Percentiles rank a stretch among this genome's conserved stretches.
Evolutionary conservation across 306 rosid species (phyloP).

Genomic region (Aeschynomene evenia): DNA sequence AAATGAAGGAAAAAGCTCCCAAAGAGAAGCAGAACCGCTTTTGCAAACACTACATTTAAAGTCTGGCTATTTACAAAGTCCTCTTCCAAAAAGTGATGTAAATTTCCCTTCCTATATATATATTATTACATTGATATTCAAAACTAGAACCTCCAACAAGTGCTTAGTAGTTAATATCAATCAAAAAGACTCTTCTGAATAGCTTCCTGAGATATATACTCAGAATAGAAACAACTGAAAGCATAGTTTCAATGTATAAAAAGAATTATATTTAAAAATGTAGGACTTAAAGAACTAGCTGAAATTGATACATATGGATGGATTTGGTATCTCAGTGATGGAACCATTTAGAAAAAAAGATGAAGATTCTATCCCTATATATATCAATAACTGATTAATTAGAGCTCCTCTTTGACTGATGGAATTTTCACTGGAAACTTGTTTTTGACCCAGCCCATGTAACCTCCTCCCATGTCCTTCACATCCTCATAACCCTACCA

Average conservation of each 20-base stretch:
- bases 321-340: not conserved
- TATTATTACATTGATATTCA: too few relatives aligned
- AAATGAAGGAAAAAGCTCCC: conserved; percentile 43
- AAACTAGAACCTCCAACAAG: too few relatives aligned
- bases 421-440: conserved; percentile 44
- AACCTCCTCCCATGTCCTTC: conserved; percentile 83
- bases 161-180: too few relatives aligned
- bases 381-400: conserved; percentile 6
- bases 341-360: not conserved
- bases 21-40: conserved; percentile 59
- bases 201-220: not conserved
- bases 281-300: not conserved
- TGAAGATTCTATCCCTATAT: not conserved
- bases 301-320: not conserved
- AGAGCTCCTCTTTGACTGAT: conserved; percentile 29
- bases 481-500: conserved; percentile 66
- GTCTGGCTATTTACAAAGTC: conserved; percentile 36
- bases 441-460: conserved; percentile 62
- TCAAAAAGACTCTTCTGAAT: not conserved
- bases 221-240: not conserved
- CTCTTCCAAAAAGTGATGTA: too few relatives aligned
- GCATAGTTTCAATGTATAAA: not conserved
- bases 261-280: not conserved
- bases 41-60: conserved; percentile 56
- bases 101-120: too few relatives aligned